Base-by-base conservation (phyloP, 371 early-diverging fungal genomes). In the Quaeritorhiza haematococci region DNA sequence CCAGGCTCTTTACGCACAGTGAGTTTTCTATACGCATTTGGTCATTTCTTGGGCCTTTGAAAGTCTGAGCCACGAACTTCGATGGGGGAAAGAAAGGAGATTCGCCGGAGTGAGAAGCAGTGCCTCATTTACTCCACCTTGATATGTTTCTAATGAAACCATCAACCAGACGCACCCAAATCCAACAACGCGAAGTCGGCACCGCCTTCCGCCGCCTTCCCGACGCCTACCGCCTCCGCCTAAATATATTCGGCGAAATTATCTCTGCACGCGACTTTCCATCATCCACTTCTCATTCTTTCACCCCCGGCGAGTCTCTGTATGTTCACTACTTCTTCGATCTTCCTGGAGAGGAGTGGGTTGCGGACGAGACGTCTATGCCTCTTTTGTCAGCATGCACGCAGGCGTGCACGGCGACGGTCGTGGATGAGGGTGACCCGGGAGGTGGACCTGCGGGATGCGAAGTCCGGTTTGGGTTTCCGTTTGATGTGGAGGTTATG, bases 291-390 rank as follows among this genome's bases (percentile, higher is more conserved):
- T n/a, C n/a, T n/a, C n/a, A n/a, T n/a, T n/a, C n/a, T n/a, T n/a
- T n/a, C n/a, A n/a, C n/a, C n/a, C n/a, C n/a, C n/a, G n/a, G n/a
- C n/a, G n/a, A n/a, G n/a, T n/a, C n/a, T n/a, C 21, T 68, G 2
- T 72, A 72, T 56, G 50, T 66, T 32, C 63, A 55, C 17, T 68
- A 66, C 52, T 45, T 58, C 7, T 34, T 68, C n/a, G 53, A 62
- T 33, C 38, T 68, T 4, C 60, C 61, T n/a, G 28, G 30, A 1
- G 46, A 38, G 4, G 46, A 47, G 49, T 29, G 21, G 15, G 48
- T 29, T 38, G 52, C 33, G n/a, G 58, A 48, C 6, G n/a, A 55
- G 15, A 28, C 45, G 27, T n/a, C n/a, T n/a, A 27, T 52, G 27
- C 58, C 57, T 2, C 32, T 52, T 19, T 38, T 62, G 44, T 35